Evolutionary conservation across 2,329 filamentous ascomycete species (phyloP).

Genomic region (Chaetomiaceae sp.): DNA sequence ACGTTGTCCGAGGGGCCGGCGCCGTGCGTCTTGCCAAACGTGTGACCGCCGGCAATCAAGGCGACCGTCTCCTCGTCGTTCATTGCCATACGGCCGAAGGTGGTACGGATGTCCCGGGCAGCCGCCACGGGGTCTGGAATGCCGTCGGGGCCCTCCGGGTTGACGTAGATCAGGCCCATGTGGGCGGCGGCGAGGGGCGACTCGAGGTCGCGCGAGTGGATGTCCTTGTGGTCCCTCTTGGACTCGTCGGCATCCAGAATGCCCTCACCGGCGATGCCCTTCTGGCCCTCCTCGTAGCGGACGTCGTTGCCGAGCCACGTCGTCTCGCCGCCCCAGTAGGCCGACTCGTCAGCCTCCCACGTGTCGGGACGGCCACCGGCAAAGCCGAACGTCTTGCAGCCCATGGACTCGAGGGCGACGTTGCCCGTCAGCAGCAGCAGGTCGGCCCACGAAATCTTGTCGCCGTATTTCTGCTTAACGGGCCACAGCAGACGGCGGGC

Average conservation of each 20-base stretch:
- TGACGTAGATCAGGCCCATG: constrained; percentile 78
- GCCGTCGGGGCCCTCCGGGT: constrained; percentile 71
- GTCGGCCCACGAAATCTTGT: constrained; percentile 77
- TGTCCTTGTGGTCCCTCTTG: constrained; percentile 39
- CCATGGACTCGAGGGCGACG: constrained; percentile 72
- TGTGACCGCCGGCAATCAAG: constrained; percentile 71
- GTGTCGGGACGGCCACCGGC: constrained; percentile 65
- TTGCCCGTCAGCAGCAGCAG: constrained; percentile 66
- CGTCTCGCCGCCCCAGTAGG: constrained; percentile 71
- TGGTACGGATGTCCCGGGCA: constrained; percentile 65
- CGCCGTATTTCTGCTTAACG: constrained; percentile 79
- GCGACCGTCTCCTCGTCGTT: constrained; percentile 77
- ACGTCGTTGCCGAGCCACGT: constrained; percentile 71
- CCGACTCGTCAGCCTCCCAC: constrained; percentile 68
- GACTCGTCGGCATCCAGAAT: constrained; percentile 30
- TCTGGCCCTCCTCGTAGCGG: constrained; percentile 53
- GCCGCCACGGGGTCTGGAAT: constrained; percentile 63
- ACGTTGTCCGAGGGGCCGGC: constrained; percentile 59
- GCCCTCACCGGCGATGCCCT: constrained; percentile 35
- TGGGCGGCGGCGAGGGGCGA: constrained; percentile 60
- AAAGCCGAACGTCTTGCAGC: constrained; percentile 67
- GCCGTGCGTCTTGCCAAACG: constrained; percentile 76
- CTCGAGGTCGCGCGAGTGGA: constrained; percentile 60
- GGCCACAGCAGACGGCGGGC: constrained; percentile 73
- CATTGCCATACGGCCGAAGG: constrained; percentile 77